Percentiles rank a stretch among this genome's conserved stretches.
Evolutionary conservation across 371 early-diverging fungal genomes (phyloP).

Genomic region (Lichtheimia corymbifera): DNA sequence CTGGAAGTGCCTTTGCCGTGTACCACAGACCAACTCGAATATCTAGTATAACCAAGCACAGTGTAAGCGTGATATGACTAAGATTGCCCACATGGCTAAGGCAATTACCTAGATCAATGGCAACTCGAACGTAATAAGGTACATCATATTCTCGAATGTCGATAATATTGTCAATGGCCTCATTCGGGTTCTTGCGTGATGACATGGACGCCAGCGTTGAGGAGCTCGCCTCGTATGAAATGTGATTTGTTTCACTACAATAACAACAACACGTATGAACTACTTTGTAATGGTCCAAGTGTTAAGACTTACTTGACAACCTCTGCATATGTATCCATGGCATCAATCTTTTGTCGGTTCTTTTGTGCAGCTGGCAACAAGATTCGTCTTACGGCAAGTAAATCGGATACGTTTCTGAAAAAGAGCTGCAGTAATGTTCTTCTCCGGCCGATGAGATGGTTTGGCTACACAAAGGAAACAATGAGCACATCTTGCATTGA

Average conservation of each 20-base stretch:
- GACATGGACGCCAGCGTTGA: constrained; percentile 22
- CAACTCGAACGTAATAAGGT: constrained; percentile 90
- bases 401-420: constrained; percentile 83
- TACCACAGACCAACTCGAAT: constrained; percentile 98
- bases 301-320: constrained; percentile 39
- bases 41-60: constrained; percentile 45
- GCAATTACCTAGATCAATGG: constrained; percentile 82
- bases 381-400: constrained; percentile 74
- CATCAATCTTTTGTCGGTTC: constrained; percentile 68
- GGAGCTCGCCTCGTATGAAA: constrained; percentile 24
- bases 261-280: not conserved
- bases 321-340: constrained; percentile 62
- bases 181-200: constrained; percentile 40
- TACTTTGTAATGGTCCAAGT: not conserved
- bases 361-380: constrained; percentile 69
- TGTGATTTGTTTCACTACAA: constrained; percentile 30
- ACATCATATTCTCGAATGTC: constrained; percentile 96
- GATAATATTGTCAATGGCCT: constrained; percentile 62
- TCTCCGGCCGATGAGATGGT: constrained; percentile 85
- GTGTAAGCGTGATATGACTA: too few species aligned
- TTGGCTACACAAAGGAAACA: constrained; percentile 56
- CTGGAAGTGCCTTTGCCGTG: constrained; percentile 60
- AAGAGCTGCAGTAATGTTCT: constrained; percentile 75
- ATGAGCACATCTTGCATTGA: not conserved
- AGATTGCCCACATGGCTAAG: not conserved